phyloP scores from a whole-genome alignment of 495 filamentous ascomycete genomes.

The Achaetomiella virescens region DNA sequence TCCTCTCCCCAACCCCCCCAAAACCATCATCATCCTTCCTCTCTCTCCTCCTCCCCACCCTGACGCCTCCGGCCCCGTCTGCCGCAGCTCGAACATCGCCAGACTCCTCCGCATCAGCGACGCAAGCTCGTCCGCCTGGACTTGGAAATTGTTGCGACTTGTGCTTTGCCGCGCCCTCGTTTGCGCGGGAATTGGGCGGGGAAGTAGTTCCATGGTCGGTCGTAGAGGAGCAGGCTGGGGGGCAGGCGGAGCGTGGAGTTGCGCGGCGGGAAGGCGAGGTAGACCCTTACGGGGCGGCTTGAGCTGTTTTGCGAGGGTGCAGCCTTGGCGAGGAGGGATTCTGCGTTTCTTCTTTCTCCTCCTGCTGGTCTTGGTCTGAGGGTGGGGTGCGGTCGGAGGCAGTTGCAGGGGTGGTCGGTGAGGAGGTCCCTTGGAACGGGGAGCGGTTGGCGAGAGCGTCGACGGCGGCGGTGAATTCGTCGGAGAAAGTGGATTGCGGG shows the following conservation, averaged over 20 bases:
- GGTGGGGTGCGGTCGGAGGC: background rate
- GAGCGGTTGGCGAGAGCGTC: conserved; percentile 9
- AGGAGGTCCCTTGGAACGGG: background rate
- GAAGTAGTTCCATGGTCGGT: conserved; percentile 5
- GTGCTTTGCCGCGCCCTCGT: background rate
- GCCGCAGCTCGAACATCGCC: conserved; percentile 28
- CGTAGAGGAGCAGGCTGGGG: conserved; percentile 31
- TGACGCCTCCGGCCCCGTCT: conserved; percentile 23
- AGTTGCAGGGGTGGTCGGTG: background rate
- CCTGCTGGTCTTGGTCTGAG: background rate
- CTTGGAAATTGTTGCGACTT: conserved; percentile 27
- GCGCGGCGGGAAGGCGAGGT: conserved; percentile 34
- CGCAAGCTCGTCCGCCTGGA: conserved; percentile 34
- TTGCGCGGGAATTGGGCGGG: background rate
- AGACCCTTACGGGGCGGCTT: conserved; percentile 19
- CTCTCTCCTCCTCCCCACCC: conserved; percentile 5
- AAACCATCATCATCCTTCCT: conserved; percentile 3
- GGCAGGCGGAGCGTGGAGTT: conserved; percentile 34
- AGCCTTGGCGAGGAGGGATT: background rate
- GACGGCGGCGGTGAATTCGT: background rate
- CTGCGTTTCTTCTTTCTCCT: background rate
- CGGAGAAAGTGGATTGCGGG: background rate
- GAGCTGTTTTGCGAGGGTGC: background rate
- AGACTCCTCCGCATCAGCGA: conserved; percentile 34
- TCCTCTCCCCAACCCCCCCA: conserved; percentile 4